Evolutionary conservation across 176 grass and related monocot genomes (phyloP), one percentile per base, ranked within the genome.

Genomic region (Aegilops tauschii): DNA sequence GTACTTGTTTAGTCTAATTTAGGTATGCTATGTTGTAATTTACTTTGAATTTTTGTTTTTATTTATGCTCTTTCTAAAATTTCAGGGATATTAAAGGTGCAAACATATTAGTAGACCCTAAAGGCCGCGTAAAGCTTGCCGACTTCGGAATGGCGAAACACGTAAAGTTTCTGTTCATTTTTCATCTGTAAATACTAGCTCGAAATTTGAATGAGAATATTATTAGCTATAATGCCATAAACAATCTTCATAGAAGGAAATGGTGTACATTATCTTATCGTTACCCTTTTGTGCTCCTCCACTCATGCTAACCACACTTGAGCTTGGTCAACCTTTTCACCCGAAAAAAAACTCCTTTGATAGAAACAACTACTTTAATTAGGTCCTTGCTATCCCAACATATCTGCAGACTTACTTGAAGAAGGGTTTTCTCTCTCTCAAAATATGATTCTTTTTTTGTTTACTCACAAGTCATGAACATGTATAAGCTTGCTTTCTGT

Each of bases 121-220:
- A 93, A 93, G 97, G 97, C 12, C 97, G 90, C 78, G 93, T 99
- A 72, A 96, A 99, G 87, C 94, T 99, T 75, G 97, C 97, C 49
- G 97, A 99, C 74, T 99, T 99, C 17, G 97, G 97, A 86, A 99
- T 99, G 97, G 94, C 97, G 39, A 99, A 99, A 91, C 94, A 99
- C 66, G 97, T 94, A 89, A 84, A 67, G 52, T 91, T 84, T 84
- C 30, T 77, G 12, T 77, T 84, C 13, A 14, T 67, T 70, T 84
- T 7, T 40, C n/a, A 49, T 81, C 20, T 88, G 62, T 49, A 47
- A 76, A 81, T 79, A 86, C 10, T 82, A 88, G 65, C 75, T 79
- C 21, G 69, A 76, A 79, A 80, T 47, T 82, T 27, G 72, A 72
- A 64, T 4, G 77, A 76, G 62, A 68, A 36, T 9, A 68, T 77